Base-by-base conservation (phyloP, 345 rosid species). In the Dimocarpus longan region DNA sequence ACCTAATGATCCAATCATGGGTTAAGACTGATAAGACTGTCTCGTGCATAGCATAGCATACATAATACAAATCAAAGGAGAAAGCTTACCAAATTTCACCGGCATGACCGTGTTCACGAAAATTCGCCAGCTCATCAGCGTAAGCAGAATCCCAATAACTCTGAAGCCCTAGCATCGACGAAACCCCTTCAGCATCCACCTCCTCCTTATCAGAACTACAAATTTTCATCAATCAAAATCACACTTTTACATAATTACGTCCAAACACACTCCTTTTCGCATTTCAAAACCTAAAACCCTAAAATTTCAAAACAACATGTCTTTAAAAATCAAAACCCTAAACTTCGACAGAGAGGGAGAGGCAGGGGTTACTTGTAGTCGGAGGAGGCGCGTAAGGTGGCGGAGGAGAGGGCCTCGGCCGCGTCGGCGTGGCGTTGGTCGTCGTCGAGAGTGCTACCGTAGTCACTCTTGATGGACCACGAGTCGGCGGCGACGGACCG, bases 361-460 rank as follows among this genome's bases (percentile, higher is more conserved):
- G 19, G 68, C 26, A 46, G 40, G 22, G 0, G 39, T 50, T 57
- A 91, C 99, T 89, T 89, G 79, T 94, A 92, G 79, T 95, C 99
- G 6, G 97, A 96, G 21, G 96, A 89, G 70, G 91, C 81, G 10
- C 89, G 97, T 80, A 91, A 91, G 75, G 88, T 91, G 44, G 85
- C 91, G 73, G 93, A 89, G 46, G 93, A 90, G 69, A 95, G 97
- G 48, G 91, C 95, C 83, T 96, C 98, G 40, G 95, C 88, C 22
- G 99, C 98, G 70, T 96, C 99, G 11, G 91, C 95, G 85, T 95
- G 98, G 69, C 98, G 99, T 87, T 95, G 98, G 80, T 93, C 98
- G 81, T 95, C 99, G 67, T 95, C 99, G 75, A 95, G 95, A 65
- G 98, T 95, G 88, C 99, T 93, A 65, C 98, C 98, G 56, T 95